Evolutionary conservation across 805 yeast genomes (phyloP).

Genomic region (Peterozyma xylosa): DNA sequence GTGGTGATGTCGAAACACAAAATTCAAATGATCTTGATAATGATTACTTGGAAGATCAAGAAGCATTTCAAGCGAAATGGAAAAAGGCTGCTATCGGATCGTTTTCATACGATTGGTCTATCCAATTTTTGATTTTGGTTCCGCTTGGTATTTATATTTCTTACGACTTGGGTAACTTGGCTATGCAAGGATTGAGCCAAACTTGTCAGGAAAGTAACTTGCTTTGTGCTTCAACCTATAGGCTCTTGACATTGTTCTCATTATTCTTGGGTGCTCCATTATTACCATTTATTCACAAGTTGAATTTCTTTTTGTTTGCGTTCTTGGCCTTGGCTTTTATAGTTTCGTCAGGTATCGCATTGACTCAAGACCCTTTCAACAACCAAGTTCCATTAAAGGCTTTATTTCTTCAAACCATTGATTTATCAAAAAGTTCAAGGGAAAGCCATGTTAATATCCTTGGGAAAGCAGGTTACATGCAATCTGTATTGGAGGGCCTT

Average conservation of each 20-base stretch:
- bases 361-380: conserved; percentile 51
- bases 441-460: conserved; percentile 34
- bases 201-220: conserved; percentile 58
- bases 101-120: conserved; percentile 71
- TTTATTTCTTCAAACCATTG: conserved; percentile 57
- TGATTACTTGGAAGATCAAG: conserved; percentile 16
- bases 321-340: conserved; percentile 30
- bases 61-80: conserved; percentile 16
- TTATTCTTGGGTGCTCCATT: conserved; percentile 39
- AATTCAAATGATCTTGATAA: conserved; percentile 6
- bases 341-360: conserved; percentile 28
- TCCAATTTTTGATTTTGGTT: conserved; percentile 62
- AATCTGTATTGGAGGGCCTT: conserved; percentile 43
- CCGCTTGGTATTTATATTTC: conserved; percentile 55
- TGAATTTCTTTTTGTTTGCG: conserved; percentile 43
- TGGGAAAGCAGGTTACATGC: conserved; percentile 45
- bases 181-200: conserved; percentile 61
- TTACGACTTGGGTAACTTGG: conserved; percentile 46
- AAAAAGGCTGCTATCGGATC: conserved; percentile 29
- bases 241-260: conserved; percentile 25
- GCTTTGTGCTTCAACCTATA: conserved; percentile 32
- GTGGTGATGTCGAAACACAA: background rate
- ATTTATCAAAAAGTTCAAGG: conserved; percentile 27
- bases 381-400: conserved; percentile 60
- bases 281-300: conserved; percentile 62